Percentiles rank a stretch among this genome's conserved stretches.
Conservation (phyloP, 495 filamentous ascomycete genomes). For the Astrothelium macrocarpum region DNA sequence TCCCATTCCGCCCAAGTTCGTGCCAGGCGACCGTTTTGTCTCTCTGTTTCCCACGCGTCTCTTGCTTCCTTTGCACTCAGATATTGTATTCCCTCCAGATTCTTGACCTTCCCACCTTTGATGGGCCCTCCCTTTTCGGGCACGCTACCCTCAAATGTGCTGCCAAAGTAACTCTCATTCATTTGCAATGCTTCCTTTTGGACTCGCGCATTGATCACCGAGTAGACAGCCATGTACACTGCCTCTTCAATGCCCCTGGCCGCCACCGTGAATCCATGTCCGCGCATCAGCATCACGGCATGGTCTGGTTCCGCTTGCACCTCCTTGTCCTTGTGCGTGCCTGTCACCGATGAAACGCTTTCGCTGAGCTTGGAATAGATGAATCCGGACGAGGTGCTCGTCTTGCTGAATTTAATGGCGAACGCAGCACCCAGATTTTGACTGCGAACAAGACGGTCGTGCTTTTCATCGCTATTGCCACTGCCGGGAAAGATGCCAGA, state of each 20-base stretch:
- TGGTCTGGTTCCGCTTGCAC: constrained; percentile 17
- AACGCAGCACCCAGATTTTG: constrained; percentile 40
- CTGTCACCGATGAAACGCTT: background rate
- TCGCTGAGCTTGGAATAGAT: background rate
- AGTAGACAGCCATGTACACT: constrained; percentile 31
- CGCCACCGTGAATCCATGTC: constrained; percentile 30
- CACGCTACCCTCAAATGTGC: constrained; percentile 18
- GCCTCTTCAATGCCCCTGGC: constrained; percentile 28
- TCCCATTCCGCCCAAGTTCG: background rate
- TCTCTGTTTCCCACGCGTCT: constrained; percentile 25
- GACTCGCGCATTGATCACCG: constrained; percentile 25
- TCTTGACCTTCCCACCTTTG: constrained; percentile 29
- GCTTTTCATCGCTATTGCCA: constrained; percentile 23
- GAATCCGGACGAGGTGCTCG: constrained; percentile 18
- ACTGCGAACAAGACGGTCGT: constrained; percentile 34
- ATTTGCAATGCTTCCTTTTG: constrained; percentile 28
- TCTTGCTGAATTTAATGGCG: constrained; percentile 26
- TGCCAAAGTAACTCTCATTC: constrained; percentile 25
- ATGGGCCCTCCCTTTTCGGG: constrained; percentile 28
- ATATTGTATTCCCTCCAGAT: constrained; percentile 26
- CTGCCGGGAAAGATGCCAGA: constrained; percentile 10
- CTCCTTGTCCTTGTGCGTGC: background rate
- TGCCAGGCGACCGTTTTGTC: constrained; percentile 6
- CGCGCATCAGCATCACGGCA: constrained; percentile 29
- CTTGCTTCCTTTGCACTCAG: constrained; percentile 29